These are phyloP conservation scores for Austroboletus festivus DNA, from an alignment of 768 basidiomycete species.

Conservation along the genomic window DNA sequence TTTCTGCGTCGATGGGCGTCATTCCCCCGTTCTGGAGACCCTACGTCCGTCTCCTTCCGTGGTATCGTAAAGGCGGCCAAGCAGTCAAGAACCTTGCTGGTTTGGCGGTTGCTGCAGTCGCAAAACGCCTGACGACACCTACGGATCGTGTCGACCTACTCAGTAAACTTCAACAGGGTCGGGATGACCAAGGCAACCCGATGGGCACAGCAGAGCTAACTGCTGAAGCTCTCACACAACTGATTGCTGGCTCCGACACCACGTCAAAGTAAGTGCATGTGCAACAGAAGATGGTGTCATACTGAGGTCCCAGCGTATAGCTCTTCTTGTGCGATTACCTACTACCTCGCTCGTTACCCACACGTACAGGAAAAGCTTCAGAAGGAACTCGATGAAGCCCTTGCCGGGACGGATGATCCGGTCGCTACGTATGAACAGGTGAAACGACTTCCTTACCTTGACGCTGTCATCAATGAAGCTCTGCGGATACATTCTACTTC, in stretches of 20 bases:
- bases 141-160: conserved; percentile 79
- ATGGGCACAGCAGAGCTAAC: conserved; percentile 84
- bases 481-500: conserved; percentile 84
- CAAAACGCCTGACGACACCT: conserved; percentile 63
- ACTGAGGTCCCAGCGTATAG: conserved; percentile 34
- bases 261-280: conserved; percentile 73
- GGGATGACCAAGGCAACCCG: conserved; percentile 73
- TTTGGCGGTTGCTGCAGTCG: conserved; percentile 76
- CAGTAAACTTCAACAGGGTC: conserved; percentile 73
- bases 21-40: conserved; percentile 73
- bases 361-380: conserved; percentile 68
- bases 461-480: conserved; percentile 85
- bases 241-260: conserved; percentile 89
- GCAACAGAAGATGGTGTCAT: background rate
- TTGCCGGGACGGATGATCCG: conserved; percentile 56
- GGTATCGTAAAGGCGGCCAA: conserved; percentile 65
- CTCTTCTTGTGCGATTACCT: conserved; percentile 87
- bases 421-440: conserved; percentile 64
- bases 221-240: conserved; percentile 81
- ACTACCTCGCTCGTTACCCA: conserved; percentile 73
- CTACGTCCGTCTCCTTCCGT: conserved; percentile 62
- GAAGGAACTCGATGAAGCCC: conserved; percentile 62
- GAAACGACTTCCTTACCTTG: conserved; percentile 74
- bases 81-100: conserved; percentile 75
- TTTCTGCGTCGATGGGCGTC: conserved; percentile 78